These are phyloP conservation scores for Chrysosporium queenslandicum DNA, from an alignment of 2,329 filamentous ascomycete genomes.

Conservation along the genomic window DNA sequence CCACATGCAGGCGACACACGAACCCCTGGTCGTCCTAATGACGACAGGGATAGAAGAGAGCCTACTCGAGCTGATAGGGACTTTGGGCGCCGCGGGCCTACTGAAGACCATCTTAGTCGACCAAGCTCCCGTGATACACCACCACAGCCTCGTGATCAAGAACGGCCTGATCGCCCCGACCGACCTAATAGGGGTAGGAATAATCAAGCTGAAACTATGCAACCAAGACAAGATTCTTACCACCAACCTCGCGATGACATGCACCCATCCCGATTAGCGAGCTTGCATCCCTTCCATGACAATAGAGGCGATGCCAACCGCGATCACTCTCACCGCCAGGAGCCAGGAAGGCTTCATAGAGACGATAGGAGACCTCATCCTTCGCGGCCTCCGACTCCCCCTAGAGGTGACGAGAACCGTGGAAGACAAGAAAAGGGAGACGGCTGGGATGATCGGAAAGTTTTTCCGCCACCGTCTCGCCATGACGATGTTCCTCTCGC, in stretches of 20 bases:
- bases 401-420: slow-evolving; percentile 17
- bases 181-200: slow-evolving; percentile 27
- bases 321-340: slow-evolving; percentile 12
- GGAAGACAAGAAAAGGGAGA: slow-evolving; percentile 20
- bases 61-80: slow-evolving; percentile 23
- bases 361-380: slow-evolving; percentile 17
- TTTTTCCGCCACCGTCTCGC: slow-evolving; percentile 21
- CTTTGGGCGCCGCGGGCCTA: slow-evolving; percentile 24
- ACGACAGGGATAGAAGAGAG: slow-evolving; percentile 24
- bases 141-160: slow-evolving; percentile 26
- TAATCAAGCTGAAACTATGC: slow-evolving; percentile 23
- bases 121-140: slow-evolving; percentile 29
- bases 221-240: slow-evolving; percentile 15
- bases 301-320: slow-evolving; percentile 7
- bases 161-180: slow-evolving; percentile 33
- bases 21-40: slow-evolving; percentile 29
- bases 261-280: slow-evolving; percentile 1
- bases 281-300: slow-evolving; percentile 5
- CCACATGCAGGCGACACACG: slow-evolving; percentile 24
- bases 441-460: slow-evolving; percentile 33
- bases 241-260: slow-evolving; percentile 12
- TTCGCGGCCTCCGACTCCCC: slow-evolving; percentile 18
- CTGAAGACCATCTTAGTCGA: slow-evolving; percentile 34
- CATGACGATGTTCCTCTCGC: slow-evolving; percentile 45
- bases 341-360: slow-evolving; percentile 12